Base-by-base conservation (phyloP, 345 rosid species). In the Limnanthes douglasii region DNA sequence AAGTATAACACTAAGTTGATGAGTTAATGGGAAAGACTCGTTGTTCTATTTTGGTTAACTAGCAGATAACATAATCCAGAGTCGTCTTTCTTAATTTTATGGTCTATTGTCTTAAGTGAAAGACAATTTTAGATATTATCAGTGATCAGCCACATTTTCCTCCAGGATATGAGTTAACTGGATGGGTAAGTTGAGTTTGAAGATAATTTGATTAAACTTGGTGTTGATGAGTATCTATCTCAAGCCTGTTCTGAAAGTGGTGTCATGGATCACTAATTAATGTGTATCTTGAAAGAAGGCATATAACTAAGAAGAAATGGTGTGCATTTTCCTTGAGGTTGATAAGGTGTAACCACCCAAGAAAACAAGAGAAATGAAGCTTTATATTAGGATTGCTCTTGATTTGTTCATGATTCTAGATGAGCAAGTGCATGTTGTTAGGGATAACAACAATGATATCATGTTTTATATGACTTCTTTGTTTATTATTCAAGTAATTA, bases 241-340 rank as follows among this genome's bases (percentile, higher is more conserved):
- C 84, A 74, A 70, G 78, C 70, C 52, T 74, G 84, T 62, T 74
- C 84, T 0, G 84, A 74, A 47, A 70, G 84, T 59, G 84, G 84
- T 31, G 64, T 78, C 44, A 67, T 64, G 78, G 84, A 74, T 59
- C 84, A 37, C 65, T 74, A 32, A 74, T 74, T 78, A 61, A 74
- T 47, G 50, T 75, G 22, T 74, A 74, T 47, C 63, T 74, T 42
- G 75, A 74, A 60, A 64, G 84, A 61, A 74, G 67, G 75, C 75
- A 70, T 18, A 31, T 34, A n/a, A 11, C 28, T 43, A 31, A 4
- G 14, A 8, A 74, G 84, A 74, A 70, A 74, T 74, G 84, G 84
- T 74, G 70, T 54, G 29, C 51, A 21, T 70, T 66, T 51, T 74
- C 48, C 64, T 74, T 15, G 78, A 62, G 56, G 78, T 72, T 48